Evolutionary conservation across 1,284 basidiomycete species (phyloP).

Genomic region (Polyporus tsugae): DNA sequence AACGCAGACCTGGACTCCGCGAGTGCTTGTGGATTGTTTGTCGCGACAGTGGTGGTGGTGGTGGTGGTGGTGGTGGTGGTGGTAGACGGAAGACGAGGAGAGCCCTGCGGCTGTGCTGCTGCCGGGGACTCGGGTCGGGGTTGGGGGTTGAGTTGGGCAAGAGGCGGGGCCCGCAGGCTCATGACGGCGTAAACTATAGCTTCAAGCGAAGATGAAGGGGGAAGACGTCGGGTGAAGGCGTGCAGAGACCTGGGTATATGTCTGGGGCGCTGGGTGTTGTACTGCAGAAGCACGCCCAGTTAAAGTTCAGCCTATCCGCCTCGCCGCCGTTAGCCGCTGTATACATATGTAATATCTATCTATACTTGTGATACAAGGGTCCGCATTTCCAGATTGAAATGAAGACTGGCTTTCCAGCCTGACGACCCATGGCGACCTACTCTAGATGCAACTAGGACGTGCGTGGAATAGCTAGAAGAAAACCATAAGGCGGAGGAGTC

Average conservation of each 20-base stretch:
- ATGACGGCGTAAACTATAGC: neutral
- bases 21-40: neutral
- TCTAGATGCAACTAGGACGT: neutral
- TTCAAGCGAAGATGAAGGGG: neutral
- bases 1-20: neutral
- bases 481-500: no score
- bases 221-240: neutral
- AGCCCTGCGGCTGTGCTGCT: neutral
- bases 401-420: neutral
- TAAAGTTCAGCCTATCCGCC: neutral
- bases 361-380: neutral
- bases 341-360: neutral
- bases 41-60: neutral
- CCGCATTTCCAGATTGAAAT: neutral
- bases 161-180: slow-evolving; percentile 5
- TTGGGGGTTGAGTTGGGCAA: neutral
- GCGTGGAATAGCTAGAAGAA: neutral
- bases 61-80: neutral
- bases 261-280: neutral
- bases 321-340: neutral
- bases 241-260: neutral
- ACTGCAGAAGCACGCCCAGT: neutral
- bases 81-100: neutral
- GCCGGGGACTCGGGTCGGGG: neutral
- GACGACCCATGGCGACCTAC: neutral